Conservation (phyloP, 1,284 basidiomycete species). For the Fomitopsis pinicola region DNA sequence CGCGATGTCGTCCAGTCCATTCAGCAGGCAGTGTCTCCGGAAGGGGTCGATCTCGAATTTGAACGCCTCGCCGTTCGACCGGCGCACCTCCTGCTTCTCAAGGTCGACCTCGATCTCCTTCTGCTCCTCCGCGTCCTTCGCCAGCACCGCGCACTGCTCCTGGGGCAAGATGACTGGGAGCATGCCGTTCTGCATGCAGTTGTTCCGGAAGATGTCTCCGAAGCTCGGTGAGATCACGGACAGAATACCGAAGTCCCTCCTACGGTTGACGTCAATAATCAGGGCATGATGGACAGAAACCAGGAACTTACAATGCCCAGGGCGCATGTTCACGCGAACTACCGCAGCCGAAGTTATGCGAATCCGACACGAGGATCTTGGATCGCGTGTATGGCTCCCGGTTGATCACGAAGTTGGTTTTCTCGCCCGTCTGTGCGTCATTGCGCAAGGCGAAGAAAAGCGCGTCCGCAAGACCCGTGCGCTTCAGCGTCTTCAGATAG, state of each 20-base stretch:
- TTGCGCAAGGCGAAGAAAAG: slow-evolving; percentile 85
- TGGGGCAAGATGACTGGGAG: slow-evolving; percentile 79
- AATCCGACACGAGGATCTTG: slow-evolving; percentile 86
- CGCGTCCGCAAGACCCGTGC: slow-evolving; percentile 88
- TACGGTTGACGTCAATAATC: slow-evolving; percentile 25
- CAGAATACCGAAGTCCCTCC: slow-evolving; percentile 92
- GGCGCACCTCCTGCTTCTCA: slow-evolving; percentile 80
- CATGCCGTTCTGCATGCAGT: slow-evolving; percentile 97
- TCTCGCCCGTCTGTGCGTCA: slow-evolving; percentile 73
- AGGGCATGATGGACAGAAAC: slow-evolving; percentile 1
- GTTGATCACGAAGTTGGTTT: slow-evolving; percentile 90
- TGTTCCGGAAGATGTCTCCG: slow-evolving; percentile 92
- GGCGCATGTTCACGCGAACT: slow-evolving; percentile 94
- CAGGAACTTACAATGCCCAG: slow-evolving; percentile 79
- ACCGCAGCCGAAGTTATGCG: slow-evolving; percentile 93
- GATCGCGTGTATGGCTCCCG: slow-evolving; percentile 77
- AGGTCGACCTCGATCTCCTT: slow-evolving; percentile 87
- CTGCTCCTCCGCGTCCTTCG: slow-evolving; percentile 78
- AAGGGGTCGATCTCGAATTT: slow-evolving; percentile 83
- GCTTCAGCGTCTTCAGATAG: slow-evolving; percentile 93
- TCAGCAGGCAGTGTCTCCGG: slow-evolving; percentile 87
- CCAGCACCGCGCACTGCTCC: slow-evolving; percentile 72
- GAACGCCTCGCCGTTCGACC: slow-evolving; percentile 73
- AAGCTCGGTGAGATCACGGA: slow-evolving; percentile 93
- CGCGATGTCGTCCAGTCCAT: slow-evolving; percentile 92